Percentiles rank a stretch among this genome's conserved stretches.
phyloP scores from a whole-genome alignment of 306 rosid species.

The Vigna nakashimae region DNA sequence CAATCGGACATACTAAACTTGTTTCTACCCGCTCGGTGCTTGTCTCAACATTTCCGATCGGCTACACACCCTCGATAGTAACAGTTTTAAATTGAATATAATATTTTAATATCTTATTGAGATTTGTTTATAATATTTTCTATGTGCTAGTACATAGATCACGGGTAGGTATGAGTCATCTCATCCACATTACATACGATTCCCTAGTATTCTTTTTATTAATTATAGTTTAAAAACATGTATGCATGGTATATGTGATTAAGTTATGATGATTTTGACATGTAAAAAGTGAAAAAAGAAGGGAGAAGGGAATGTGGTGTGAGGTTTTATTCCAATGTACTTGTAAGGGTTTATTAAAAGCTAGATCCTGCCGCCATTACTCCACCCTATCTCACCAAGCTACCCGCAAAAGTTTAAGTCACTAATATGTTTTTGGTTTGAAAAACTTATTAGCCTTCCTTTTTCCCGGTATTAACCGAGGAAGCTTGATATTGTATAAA shows the following conservation, averaged over 20 bases:
- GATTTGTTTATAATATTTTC: neutral
- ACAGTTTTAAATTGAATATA: too few species aligned
- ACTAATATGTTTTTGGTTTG: neutral
- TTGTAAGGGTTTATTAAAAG: neutral
- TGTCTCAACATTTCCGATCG: too few species aligned
- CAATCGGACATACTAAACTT: too few species aligned
- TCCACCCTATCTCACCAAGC: slow-evolving; percentile 6
- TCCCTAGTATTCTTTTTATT: neutral
- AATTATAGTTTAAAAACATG: neutral
- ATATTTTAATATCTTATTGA: too few species aligned
- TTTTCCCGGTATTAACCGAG: neutral
- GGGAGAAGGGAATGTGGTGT: slow-evolving; percentile 14
- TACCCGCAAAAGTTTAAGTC: neutral
- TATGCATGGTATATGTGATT: neutral
- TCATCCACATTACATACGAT: neutral
- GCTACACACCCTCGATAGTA: too few species aligned
- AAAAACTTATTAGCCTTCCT: too few species aligned
- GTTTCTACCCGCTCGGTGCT: too few species aligned
- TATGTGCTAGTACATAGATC: slow-evolving; percentile 10
- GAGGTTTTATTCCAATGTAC: neutral
- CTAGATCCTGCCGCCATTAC: slow-evolving; percentile 25
- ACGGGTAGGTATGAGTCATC: neutral
- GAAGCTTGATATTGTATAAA: neutral
- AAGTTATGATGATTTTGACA: neutral
- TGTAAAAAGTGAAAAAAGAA: neutral